Conservation (phyloP, 1,139 yeast genomes). For the Geotrichum citri-aurantii region DNA sequence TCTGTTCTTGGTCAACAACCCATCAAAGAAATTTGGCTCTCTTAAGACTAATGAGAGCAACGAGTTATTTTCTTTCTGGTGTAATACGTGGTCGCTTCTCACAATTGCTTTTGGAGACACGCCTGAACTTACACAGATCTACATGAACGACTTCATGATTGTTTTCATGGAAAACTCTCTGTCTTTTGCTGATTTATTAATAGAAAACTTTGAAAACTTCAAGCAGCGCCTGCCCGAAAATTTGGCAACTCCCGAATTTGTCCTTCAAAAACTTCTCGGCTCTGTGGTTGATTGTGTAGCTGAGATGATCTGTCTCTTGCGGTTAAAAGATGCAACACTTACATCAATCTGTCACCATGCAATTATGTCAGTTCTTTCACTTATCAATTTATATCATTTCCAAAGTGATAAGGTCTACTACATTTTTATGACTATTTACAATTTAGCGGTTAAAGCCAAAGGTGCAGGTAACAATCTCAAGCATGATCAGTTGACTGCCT, state of each 20-base stretch:
- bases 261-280: background rate
- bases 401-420: background rate
- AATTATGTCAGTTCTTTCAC: background rate
- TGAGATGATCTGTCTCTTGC: background rate
- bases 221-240: background rate
- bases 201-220: background rate
- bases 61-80: slow-evolving; percentile 3
- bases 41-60: background rate
- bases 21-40: background rate
- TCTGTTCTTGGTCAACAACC: background rate
- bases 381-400: background rate
- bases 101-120: background rate
- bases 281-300: background rate
- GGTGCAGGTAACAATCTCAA: background rate
- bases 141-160: background rate
- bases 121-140: background rate
- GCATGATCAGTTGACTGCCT: background rate
- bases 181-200: background rate
- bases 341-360: background rate
- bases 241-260: background rate
- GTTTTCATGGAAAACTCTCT: background rate
- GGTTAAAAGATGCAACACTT: background rate
- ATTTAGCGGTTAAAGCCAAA: background rate
- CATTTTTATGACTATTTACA: background rate
- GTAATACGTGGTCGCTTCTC: slow-evolving; percentile 1